These are phyloP conservation scores for Apostasia shenzhenica DNA, from an alignment of 106 monocot genomes.

Conservation along the genomic window DNA sequence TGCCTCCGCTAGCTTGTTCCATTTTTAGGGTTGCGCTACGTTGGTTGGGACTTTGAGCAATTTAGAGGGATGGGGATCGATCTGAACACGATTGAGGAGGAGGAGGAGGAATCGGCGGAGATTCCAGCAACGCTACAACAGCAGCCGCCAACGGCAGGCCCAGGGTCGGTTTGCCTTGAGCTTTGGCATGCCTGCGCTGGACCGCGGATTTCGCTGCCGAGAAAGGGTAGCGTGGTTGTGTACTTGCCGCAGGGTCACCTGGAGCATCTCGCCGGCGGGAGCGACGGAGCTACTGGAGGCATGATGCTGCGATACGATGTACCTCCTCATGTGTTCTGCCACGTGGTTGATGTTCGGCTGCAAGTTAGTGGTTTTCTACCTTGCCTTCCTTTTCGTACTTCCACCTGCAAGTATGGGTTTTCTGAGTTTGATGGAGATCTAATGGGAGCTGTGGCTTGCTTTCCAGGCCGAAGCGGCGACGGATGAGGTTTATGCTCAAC, in stretches of 20 bases:
- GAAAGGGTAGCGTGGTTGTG: conserved; percentile 71
- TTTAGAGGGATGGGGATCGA: conserved; percentile 61
- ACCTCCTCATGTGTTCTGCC: conserved; percentile 82
- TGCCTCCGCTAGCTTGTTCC: background rate
- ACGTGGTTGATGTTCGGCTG: conserved; percentile 73
- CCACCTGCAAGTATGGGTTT: background rate
- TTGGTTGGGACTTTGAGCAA: background rate
- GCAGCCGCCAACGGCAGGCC: background rate
- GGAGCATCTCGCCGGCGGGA: conserved; percentile 38
- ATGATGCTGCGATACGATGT: conserved; percentile 12
- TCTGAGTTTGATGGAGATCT: background rate
- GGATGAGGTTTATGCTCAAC: conserved; percentile 77
- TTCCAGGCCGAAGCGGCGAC: conserved; percentile 72
- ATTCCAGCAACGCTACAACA: background rate
- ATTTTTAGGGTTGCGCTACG: background rate
- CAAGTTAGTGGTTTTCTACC: conserved; percentile 31
- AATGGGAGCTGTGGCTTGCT: background rate
- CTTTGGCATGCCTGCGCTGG: conserved; percentile 98
- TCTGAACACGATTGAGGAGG: conserved; percentile 75
- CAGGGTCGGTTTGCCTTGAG: conserved; percentile 63
- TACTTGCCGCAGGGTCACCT: conserved; percentile 94
- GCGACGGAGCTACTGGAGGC: background rate
- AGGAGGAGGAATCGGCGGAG: conserved; percentile 23
- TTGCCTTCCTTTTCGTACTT: background rate
- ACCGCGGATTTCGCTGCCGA: conserved; percentile 60